A percentile compares a stretch with the other conserved stretches of the same genome.
Evolutionary conservation across 140 eudicot species (phyloP).

Genomic region (Senecio squalidus): DNA sequence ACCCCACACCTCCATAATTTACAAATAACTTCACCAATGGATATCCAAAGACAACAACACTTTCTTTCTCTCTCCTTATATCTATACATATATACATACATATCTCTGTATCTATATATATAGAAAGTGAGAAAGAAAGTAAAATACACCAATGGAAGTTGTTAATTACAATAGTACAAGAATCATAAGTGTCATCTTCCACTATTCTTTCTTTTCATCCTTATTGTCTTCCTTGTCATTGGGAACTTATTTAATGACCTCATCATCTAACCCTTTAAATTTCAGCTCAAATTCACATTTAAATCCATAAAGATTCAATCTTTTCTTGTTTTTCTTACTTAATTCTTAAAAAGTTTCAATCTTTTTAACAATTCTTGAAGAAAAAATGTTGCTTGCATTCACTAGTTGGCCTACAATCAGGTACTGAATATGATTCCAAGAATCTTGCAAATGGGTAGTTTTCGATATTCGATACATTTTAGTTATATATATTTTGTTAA

Average conservation of each 20-base stretch:
- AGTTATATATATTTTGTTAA: conserved; percentile 12
- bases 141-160: conserved; percentile 26
- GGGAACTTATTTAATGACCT: conserved; percentile 27
- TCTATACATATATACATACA: too few relatives aligned
- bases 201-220: conserved; percentile 26
- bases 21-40: too few relatives aligned
- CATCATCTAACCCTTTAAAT: too few relatives aligned
- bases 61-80: too few relatives aligned
- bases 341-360: conserved; percentile 9
- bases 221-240: conserved; percentile 33
- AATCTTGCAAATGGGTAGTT: conserved; percentile 17
- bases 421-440: conserved; percentile 22
- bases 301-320: too few relatives aligned
- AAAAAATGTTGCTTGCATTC: conserved; percentile 48
- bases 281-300: too few relatives aligned
- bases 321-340: conserved; percentile 19
- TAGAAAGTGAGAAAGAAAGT: background rate
- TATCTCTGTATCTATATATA: too few relatives aligned
- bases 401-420: conserved; percentile 27
- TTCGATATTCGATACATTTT: conserved; percentile 11
- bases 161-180: conserved; percentile 17
- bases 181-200: conserved; percentile 37
- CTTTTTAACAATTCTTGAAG: conserved; percentile 29
- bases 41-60: too few relatives aligned
- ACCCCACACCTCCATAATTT: too few relatives aligned